phyloP scores from a whole-genome alignment of 441 rosid species.

The Populus trichocarpa region DNA sequence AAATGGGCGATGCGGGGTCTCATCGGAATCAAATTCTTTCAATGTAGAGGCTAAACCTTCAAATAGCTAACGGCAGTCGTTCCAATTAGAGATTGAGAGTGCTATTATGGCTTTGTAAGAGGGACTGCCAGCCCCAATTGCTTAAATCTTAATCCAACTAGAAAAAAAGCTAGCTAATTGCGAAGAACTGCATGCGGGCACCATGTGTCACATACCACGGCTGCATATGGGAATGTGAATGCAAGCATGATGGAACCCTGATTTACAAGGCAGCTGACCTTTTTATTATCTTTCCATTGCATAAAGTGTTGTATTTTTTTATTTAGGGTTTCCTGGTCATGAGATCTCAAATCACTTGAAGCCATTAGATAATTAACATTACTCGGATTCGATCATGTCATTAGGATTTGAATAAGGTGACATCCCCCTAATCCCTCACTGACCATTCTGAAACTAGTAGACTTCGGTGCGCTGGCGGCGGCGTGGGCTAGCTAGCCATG shows the following conservation, averaged over 20 bases:
- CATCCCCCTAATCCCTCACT: conserved; percentile 3
- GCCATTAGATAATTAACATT: conserved; percentile 19
- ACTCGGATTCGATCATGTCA: conserved; percentile 18
- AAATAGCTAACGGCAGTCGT: neutral
- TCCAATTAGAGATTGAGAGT: neutral
- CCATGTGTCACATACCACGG: conserved; percentile 12
- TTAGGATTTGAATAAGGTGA: conserved; percentile 11
- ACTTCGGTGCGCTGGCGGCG: conserved; percentile 25
- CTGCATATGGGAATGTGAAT: conserved; percentile 11
- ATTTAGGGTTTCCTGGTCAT: neutral
- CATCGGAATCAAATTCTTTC: neutral
- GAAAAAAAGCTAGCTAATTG: neutral
- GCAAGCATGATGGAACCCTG: conserved; percentile 11
- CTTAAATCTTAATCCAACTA: neutral
- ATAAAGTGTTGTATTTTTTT: neutral
- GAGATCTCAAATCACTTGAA: conserved; percentile 13
- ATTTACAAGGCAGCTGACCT: neutral
- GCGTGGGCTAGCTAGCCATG: conserved; percentile 1
- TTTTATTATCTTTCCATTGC: neutral
- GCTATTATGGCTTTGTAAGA: neutral
- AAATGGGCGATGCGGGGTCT: neutral
- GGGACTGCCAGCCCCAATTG: neutral
- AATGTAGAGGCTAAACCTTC: neutral
- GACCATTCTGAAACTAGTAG: neutral
- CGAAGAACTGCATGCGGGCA: neutral